A percentile compares a stretch with the other conserved stretches of the same genome.
These are phyloP conservation scores for Eugenia klotzschiana DNA, from an alignment of 441 rosid species.

Conservation along the genomic window DNA sequence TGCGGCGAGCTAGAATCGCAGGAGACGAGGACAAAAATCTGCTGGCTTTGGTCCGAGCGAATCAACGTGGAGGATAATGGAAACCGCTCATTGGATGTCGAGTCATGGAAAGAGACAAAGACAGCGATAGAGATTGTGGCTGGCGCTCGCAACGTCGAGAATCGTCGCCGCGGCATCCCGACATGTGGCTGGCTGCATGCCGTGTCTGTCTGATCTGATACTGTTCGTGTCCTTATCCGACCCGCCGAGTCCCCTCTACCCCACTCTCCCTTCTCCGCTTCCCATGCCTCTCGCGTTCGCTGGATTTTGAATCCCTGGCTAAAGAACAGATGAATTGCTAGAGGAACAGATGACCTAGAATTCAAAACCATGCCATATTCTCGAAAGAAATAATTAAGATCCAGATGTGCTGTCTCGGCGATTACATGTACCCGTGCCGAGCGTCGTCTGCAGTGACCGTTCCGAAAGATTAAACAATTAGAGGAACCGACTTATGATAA, in stretches of 20 bases:
- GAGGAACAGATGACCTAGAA: neutral
- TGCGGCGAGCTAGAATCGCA: neutral
- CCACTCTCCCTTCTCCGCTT: neutral
- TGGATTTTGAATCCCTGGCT: neutral
- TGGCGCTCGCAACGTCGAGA: too few species aligned
- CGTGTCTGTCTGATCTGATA: neutral
- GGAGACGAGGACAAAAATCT: neutral
- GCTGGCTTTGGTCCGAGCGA: neutral
- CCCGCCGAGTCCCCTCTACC: neutral
- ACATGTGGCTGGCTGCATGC: neutral
- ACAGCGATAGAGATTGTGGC: neutral
- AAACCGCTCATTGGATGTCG: neutral
- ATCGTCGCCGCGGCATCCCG: too few species aligned
- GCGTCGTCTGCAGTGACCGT: neutral
- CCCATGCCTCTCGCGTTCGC: neutral
- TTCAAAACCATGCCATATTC: neutral
- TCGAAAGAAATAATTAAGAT: neutral
- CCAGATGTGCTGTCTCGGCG: neutral
- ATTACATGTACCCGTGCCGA: neutral
- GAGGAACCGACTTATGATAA: neutral
- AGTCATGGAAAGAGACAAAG: neutral
- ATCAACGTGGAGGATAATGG: neutral
- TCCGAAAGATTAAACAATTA: neutral
- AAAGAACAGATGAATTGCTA: neutral
- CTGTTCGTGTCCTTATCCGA: neutral